A percentile compares a stretch with the other conserved stretches of the same genome.
phyloP scores from a whole-genome alignment of 257 asterid genomes.

The Verbascum thapsus region DNA sequence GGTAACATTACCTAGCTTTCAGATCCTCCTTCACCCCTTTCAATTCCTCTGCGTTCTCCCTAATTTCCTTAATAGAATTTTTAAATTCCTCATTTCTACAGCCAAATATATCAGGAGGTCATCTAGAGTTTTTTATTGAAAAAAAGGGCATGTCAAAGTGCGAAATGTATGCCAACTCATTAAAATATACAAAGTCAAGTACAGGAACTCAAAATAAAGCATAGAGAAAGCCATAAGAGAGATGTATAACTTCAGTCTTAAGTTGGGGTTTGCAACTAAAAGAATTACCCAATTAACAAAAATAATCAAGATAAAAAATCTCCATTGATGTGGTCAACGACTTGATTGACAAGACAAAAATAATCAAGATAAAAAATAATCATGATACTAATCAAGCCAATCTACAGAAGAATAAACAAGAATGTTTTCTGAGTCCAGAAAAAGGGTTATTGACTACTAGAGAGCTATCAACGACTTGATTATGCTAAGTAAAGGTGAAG shows the following conservation, averaged over 20 bases:
- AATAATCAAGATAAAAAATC: too few relatives aligned
- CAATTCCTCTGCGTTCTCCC: slow-evolving; percentile 73
- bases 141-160: background rate
- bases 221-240: background rate
- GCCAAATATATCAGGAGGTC: slow-evolving; percentile 29
- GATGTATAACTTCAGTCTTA: background rate
- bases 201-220: background rate
- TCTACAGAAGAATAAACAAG: background rate
- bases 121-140: too few relatives aligned
- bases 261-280: too few relatives aligned
- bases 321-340: too few relatives aligned
- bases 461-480: too few relatives aligned
- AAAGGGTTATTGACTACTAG: too few relatives aligned
- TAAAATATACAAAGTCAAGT: background rate
- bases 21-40: slow-evolving; percentile 77
- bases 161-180: background rate
- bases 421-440: too few relatives aligned
- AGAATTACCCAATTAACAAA: too few relatives aligned
- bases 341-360: too few relatives aligned
- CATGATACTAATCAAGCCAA: background rate
- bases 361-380: too few relatives aligned
- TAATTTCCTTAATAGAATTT: slow-evolving; percentile 69
- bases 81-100: slow-evolving; percentile 71
- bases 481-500: too few relatives aligned
- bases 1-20: slow-evolving; percentile 63